phyloP scores from a whole-genome alignment of 768 basidiomycete genomes.

The Suillus discolor region DNA sequence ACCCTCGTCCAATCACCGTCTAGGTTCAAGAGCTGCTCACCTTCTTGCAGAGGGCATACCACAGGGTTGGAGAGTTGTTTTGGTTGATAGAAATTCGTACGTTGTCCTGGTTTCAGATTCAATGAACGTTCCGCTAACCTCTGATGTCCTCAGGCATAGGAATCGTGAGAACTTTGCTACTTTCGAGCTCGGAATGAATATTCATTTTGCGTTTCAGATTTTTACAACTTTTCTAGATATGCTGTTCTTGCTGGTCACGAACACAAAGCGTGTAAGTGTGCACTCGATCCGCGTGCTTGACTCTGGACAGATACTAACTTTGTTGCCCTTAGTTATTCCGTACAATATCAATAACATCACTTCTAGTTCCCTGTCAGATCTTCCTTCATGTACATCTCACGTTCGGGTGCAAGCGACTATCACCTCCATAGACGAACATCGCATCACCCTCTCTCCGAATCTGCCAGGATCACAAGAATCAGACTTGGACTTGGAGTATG shows the following conservation, averaged over 20 bases:
- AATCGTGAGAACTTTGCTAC: constrained; percentile 39
- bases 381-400: constrained; percentile 21
- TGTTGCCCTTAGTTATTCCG: constrained; percentile 47
- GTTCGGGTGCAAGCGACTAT: constrained; percentile 49
- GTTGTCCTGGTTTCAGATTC: constrained; percentile 20
- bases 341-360: constrained; percentile 51
- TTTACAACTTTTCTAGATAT: constrained; percentile 61
- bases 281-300: not conserved
- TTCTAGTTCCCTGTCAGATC: constrained; percentile 17
- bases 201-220: constrained; percentile 32
- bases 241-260: constrained; percentile 62
- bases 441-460: constrained; percentile 30
- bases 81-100: constrained; percentile 64
- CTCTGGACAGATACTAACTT: constrained; percentile 3
- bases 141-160: constrained; percentile 39
- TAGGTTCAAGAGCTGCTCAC: constrained; percentile 53
- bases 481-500: constrained; percentile 42
- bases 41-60: constrained; percentile 52
- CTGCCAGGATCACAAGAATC: constrained; percentile 13
- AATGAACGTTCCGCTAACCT: not conserved
- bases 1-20: not conserved
- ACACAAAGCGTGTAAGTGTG: constrained; percentile 60
- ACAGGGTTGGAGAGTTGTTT: constrained; percentile 52
- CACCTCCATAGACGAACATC: constrained; percentile 38
- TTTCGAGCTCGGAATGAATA: not conserved